Conservation (phyloP, 2,329 filamentous ascomycete genomes). For the Exutisphaerella laricina region DNA sequence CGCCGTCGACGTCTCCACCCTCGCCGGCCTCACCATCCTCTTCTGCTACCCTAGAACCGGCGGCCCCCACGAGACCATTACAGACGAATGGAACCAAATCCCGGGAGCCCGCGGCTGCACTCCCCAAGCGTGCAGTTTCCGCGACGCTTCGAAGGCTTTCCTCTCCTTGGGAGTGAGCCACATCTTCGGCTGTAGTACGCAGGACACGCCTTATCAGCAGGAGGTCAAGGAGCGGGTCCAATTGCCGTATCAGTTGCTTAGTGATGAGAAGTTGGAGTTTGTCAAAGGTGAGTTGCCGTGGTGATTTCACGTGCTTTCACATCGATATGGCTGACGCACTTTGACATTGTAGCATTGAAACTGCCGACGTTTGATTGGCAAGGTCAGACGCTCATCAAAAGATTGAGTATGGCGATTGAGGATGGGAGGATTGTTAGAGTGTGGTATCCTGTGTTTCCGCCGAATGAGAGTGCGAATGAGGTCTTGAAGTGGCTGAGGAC, state of each 20-base stretch:
- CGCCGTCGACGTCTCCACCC: slow-evolving; percentile 31
- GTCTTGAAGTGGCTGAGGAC: slow-evolving; percentile 31
- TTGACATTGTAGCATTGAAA: slow-evolving; percentile 30
- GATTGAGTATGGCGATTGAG: slow-evolving; percentile 37
- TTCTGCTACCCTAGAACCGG: slow-evolving; percentile 42
- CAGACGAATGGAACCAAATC: slow-evolving; percentile 39
- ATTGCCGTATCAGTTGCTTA: slow-evolving; percentile 39
- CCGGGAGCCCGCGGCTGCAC: slow-evolving; percentile 43
- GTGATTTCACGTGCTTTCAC: no score
- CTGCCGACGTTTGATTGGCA: slow-evolving; percentile 40
- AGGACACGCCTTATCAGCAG: slow-evolving; percentile 38
- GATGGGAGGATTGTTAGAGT: slow-evolving; percentile 38
- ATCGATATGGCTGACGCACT: no score
- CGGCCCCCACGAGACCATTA: slow-evolving; percentile 37
- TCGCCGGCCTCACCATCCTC: slow-evolving; percentile 36
- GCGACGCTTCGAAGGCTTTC: slow-evolving; percentile 32
- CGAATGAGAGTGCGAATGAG: slow-evolving; percentile 37
- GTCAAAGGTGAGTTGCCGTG: no score
- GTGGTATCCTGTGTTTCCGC: slow-evolving; percentile 43
- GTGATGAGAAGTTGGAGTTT: slow-evolving; percentile 37
- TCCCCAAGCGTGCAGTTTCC: slow-evolving; percentile 42
- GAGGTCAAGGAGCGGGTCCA: slow-evolving; percentile 36
- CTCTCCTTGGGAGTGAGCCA: slow-evolving; percentile 29
- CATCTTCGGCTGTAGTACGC: slow-evolving; percentile 39
- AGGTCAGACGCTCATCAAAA: slow-evolving; percentile 34